Percentiles rank a stretch among this genome's conserved stretches.
phyloP scores from a whole-genome alignment of 805 yeast genomes.

The Kodamaea fukazawae region DNA sequence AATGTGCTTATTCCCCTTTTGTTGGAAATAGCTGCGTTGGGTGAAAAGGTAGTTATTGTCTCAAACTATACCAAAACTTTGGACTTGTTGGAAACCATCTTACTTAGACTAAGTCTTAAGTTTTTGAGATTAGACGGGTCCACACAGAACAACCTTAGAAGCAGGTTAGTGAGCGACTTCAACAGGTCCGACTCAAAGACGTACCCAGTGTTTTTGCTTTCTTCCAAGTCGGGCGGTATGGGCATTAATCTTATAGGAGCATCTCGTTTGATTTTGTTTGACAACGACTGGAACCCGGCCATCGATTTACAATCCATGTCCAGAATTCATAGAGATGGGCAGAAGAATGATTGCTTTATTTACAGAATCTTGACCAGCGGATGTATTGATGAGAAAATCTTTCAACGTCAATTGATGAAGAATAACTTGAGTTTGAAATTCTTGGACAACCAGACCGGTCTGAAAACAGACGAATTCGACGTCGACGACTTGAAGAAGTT shows the following conservation, averaged over 20 bases:
- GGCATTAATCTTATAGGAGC: conserved; percentile 92
- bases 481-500: conserved; percentile 68
- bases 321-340: conserved; percentile 92
- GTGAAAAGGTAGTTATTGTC: conserved; percentile 79
- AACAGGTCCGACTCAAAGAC: conserved; percentile 45
- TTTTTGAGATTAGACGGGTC: conserved; percentile 79
- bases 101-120: conserved; percentile 47
- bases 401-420: conserved; percentile 87
- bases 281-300: conserved; percentile 97
- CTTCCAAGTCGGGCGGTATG: conserved; percentile 91
- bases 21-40: conserved; percentile 38
- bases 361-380: conserved; percentile 87
- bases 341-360: conserved; percentile 68
- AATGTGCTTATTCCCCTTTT: conserved; percentile 56
- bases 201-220: conserved; percentile 66
- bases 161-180: conserved; percentile 63
- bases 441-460: conserved; percentile 37
- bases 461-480: conserved; percentile 67
- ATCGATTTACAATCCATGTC: conserved; percentile 94
- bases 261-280: conserved; percentile 77
- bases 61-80: conserved; percentile 87
- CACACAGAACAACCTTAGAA: conserved; percentile 66
- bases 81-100: conserved; percentile 63
- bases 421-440: conserved; percentile 74
- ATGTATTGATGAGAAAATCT: conserved; percentile 88